Conservation (phyloP, 495 filamentous ascomycete species). For the Podospora sp. region DNA sequence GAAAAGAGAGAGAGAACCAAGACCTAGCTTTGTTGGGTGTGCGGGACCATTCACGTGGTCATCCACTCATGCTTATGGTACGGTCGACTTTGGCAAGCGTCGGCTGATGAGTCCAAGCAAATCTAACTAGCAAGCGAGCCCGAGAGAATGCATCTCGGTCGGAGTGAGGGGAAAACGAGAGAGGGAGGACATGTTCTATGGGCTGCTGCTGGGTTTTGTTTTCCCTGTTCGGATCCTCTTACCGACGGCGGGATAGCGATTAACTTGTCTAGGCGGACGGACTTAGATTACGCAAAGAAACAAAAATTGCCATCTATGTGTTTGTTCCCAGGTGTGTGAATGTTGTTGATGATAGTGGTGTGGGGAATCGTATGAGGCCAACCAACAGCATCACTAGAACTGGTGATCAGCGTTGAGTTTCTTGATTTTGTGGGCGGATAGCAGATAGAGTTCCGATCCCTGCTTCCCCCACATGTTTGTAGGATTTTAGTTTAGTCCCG, state of each 20-base stretch:
- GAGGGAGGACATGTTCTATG: not conserved
- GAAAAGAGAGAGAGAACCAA: too few relatives aligned
- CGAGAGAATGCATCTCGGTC: too few relatives aligned
- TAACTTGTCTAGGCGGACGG: not conserved
- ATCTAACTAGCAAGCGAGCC: too few relatives aligned
- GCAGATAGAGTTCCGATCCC: not conserved
- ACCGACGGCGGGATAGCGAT: not conserved
- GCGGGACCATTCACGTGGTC: not conserved
- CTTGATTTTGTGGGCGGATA: too few relatives aligned
- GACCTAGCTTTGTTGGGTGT: too few relatives aligned
- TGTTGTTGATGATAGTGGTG: not conserved
- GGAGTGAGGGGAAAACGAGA: not conserved
- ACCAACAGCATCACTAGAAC: not conserved
- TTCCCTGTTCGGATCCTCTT: not conserved
- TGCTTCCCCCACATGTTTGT: not conserved
- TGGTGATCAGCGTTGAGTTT: not conserved
- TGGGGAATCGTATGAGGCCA: not conserved
- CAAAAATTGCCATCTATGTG: not conserved
- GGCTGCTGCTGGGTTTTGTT: not conserved
- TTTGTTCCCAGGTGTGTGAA: not conserved
- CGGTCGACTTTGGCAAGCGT: conserved; percentile 12
- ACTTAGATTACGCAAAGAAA: not conserved
- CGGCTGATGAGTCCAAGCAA: not conserved
- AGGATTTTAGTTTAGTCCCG: not conserved
- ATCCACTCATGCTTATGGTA: not conserved